phyloP scores from a whole-genome alignment of 1,284 basidiomycete genomes.

The Fomitopsis palustris region DNA sequence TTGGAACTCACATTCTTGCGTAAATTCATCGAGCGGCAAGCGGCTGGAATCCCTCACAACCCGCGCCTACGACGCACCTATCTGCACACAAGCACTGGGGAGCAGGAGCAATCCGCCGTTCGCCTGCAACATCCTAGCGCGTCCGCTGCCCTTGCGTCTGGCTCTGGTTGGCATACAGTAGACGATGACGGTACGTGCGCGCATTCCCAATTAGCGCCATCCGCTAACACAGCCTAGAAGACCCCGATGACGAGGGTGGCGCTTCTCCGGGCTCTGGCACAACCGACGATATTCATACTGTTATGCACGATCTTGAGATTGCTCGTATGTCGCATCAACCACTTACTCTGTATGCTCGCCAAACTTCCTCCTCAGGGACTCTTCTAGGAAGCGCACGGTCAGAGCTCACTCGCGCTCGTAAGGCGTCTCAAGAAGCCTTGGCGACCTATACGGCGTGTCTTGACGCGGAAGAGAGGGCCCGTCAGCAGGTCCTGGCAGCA shows the following conservation, averaged over 20 bases:
- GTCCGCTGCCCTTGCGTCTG: slow-evolving; percentile 19
- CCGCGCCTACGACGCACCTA: slow-evolving; percentile 57
- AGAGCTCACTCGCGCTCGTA: slow-evolving; percentile 51
- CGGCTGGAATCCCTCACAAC: slow-evolving; percentile 67
- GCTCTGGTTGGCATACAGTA: slow-evolving; percentile 16
- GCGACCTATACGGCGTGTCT: slow-evolving; percentile 64
- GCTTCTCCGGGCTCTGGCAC: neutral
- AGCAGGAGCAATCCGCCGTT: slow-evolving; percentile 18
- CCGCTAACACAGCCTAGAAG: neutral
- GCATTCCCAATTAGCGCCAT: neutral
- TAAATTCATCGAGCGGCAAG: slow-evolving; percentile 75
- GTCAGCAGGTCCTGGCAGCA: slow-evolving; percentile 55
- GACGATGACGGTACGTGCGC: slow-evolving; percentile 14
- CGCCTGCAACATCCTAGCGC: slow-evolving; percentile 16
- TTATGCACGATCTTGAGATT: slow-evolving; percentile 23
- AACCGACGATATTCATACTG: slow-evolving; percentile 11
- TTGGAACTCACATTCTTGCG: slow-evolving; percentile 71
- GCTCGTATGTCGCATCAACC: slow-evolving; percentile 17
- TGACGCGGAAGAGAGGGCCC: slow-evolving; percentile 61
- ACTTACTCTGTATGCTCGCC: neutral
- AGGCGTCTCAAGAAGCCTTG: slow-evolving; percentile 70
- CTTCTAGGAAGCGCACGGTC: slow-evolving; percentile 37
- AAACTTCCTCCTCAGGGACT: slow-evolving; percentile 26
- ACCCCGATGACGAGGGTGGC: neutral
- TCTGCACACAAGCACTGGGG: slow-evolving; percentile 19